Percentiles rank a stretch among this genome's conserved stretches.
Evolutionary conservation across 2,329 filamentous ascomycete genomes (phyloP).

Genomic region (Fonsecaea pedrosoi): DNA sequence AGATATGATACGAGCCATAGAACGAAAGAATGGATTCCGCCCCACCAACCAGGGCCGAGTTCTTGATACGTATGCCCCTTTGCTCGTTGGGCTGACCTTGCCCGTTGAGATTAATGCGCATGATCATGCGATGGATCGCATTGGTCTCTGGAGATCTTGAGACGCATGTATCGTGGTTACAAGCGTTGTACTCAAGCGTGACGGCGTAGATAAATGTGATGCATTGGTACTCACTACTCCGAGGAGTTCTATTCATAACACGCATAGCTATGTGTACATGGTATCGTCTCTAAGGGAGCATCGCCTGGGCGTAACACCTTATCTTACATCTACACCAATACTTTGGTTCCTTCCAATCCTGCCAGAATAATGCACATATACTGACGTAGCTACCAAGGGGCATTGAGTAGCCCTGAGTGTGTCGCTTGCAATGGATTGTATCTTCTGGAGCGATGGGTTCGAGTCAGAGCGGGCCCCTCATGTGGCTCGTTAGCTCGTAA

Average conservation of each 20-base stretch:
- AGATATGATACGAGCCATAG: neutral
- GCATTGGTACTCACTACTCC: neutral
- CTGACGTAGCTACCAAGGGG: neutral
- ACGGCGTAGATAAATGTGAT: neutral
- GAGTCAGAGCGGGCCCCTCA: no score
- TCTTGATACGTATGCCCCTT: neutral
- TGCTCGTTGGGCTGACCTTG: neutral
- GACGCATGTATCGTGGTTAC: neutral
- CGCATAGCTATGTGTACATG: neutral
- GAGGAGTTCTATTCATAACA: neutral
- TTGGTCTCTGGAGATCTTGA: slow-evolving; percentile 15
- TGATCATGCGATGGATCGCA: slow-evolving; percentile 15
- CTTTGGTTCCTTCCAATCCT: neutral
- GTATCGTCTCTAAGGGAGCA: neutral
- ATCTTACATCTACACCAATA: neutral
- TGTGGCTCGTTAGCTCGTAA: neutral
- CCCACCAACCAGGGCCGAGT: neutral
- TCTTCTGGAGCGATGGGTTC: no score
- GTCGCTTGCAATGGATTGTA: no score
- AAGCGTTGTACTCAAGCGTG: neutral
- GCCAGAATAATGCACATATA: neutral
- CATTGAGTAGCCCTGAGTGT: no score
- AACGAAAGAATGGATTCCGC: neutral
- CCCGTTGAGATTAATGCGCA: no score
- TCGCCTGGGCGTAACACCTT: neutral